These are phyloP conservation scores for Neurospora sp. DNA, from an alignment of 495 filamentous ascomycete species.

Conservation along the genomic window DNA sequence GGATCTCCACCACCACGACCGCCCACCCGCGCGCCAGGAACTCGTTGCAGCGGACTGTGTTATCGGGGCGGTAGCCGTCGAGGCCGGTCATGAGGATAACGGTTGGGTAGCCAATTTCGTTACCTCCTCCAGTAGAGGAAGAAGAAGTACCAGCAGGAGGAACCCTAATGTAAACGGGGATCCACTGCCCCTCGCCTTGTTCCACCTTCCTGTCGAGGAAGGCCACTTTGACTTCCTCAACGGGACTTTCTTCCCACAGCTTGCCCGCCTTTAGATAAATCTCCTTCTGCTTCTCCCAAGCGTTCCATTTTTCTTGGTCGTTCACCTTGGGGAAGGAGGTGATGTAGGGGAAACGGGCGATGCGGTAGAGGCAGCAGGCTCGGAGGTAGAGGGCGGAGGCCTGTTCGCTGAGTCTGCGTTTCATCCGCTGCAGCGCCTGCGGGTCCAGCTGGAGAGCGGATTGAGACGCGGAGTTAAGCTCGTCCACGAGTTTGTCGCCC, in stretches of 20 bases:
- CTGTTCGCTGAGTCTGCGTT: constrained; percentile 14
- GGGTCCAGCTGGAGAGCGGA: too few species aligned
- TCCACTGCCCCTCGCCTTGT: constrained; percentile 14
- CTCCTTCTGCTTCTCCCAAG: constrained; percentile 59
- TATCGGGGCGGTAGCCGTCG: constrained; percentile 72
- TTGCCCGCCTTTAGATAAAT: constrained; percentile 50
- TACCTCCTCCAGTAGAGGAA: background rate
- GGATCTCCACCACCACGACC: constrained; percentile 59
- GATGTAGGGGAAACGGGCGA: constrained; percentile 64
- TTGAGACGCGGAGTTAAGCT: constrained; percentile 9
- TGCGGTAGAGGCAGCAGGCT: constrained; percentile 61
- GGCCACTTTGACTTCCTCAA: constrained; percentile 47
- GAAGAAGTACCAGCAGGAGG: constrained; percentile 23
- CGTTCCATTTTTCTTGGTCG: constrained; percentile 42
- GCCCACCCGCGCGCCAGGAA: constrained; percentile 53
- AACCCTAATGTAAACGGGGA: constrained; percentile 56
- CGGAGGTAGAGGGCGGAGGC: constrained; percentile 59
- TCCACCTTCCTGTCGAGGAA: background rate
- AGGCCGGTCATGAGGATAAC: constrained; percentile 67
- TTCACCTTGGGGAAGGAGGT: constrained; percentile 33
- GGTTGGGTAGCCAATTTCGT: constrained; percentile 39
- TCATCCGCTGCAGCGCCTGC: background rate
- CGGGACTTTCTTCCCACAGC: constrained; percentile 38
- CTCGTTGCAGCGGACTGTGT: constrained; percentile 60
- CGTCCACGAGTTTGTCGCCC: constrained; percentile 36